Evolutionary conservation across 2,329 filamentous ascomycete species (phyloP), one percentile per base, ranked within the genome.

Genomic region (Cadophora luteo-olivacea): DNA sequence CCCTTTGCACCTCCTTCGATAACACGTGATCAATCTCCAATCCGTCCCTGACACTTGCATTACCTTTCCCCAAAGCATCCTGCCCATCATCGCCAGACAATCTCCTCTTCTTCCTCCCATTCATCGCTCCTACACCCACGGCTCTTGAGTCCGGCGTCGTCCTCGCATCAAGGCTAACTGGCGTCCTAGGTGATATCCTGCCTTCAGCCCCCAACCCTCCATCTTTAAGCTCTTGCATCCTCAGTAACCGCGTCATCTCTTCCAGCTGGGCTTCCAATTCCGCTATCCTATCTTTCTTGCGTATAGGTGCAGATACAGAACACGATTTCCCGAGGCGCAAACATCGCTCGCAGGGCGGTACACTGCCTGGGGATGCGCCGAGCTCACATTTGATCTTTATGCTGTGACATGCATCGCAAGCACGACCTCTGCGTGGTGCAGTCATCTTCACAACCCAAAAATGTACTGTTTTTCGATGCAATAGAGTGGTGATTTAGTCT

Each of bases 331-430:
- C 66, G 1, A 68, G 54, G 2, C 66, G 61, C n/a, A 54, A 29
- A 61, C 66, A 68, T 32, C 66, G 25, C 49, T 64, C 11, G 49
- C 66, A 68, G 7, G 66, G 66, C 16, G 66, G 66, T 36, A 12
- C 1, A 5, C 63, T 33, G 7, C 24, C 25, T 19, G 22, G 12
- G 9, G 36, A 11, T 0, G 65, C n/a, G 12, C 65, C 65, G 19
- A 67, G 65, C 41, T 67, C 65, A 25, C 65, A 67, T 49, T 67
- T 67, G 33, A 67, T 67, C 22, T 67, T 67, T 19, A 67, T 63
- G 16, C 24, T 48, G 38, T 67, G 65, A 51, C 65, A 67, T 5
- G 38, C 12, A 29, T 63, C 60, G 48, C 65, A 67, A 32, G 65
- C 65, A 6, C 65, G 33, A 16, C 58, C 52, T 22, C 60, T 16